Evolutionary conservation across 2,329 filamentous ascomycete genomes (phyloP).

Genomic region (Aspergillus pseudonomiae): DNA sequence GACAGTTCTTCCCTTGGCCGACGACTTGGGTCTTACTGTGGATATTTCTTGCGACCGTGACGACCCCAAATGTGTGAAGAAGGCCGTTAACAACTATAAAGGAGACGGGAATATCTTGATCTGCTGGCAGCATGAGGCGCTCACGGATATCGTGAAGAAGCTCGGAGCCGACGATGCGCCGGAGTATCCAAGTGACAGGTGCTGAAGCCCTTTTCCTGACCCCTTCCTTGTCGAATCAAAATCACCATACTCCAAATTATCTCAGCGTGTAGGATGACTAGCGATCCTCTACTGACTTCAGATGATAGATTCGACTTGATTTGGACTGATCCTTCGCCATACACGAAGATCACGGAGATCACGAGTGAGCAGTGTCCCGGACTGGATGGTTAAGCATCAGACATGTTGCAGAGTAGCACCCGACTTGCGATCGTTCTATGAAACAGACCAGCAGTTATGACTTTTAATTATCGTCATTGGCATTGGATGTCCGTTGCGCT

Average conservation of each 20-base stretch:
- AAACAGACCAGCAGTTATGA: background rate
- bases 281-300: background rate
- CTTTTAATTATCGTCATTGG: background rate
- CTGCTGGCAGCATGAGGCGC: slow-evolving; percentile 62
- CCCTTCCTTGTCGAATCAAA: slow-evolving; percentile 3
- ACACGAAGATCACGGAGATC: slow-evolving; percentile 48
- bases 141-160: slow-evolving; percentile 56
- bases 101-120: slow-evolving; percentile 62
- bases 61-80: slow-evolving; percentile 57
- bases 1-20: slow-evolving; percentile 60
- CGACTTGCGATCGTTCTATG: background rate
- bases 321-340: slow-evolving; percentile 59
- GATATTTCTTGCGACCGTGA: slow-evolving; percentile 61
- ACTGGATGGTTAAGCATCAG: slow-evolving; percentile 43
- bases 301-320: slow-evolving; percentile 54
- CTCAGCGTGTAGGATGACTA: background rate
- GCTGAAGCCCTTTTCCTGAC: slow-evolving; percentile 18
- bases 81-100: slow-evolving; percentile 52
- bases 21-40: slow-evolving; percentile 58
- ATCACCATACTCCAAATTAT: background rate
- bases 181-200: slow-evolving; percentile 54
- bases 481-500: background rate
- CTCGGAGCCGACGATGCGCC: slow-evolving; percentile 56
- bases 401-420: background rate
- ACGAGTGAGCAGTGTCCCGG: slow-evolving; percentile 59